These are phyloP conservation scores for Aspergillus sp. DNA, from an alignment of 2,329 filamentous ascomycete genomes.

Conservation along the genomic window DNA sequence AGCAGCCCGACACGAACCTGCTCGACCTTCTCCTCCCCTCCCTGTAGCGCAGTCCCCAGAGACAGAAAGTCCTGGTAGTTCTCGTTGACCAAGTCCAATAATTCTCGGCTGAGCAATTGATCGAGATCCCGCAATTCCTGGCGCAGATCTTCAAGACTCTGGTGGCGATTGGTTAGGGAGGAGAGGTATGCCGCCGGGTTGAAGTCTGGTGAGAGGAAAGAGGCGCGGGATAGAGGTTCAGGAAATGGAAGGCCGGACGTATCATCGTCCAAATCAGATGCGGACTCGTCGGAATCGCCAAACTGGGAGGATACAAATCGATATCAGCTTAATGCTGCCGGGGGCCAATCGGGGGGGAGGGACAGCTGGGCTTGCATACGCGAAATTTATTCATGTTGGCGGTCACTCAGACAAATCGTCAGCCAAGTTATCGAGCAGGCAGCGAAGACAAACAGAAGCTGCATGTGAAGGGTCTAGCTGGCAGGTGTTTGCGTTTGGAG, in stretches of 20 bases:
- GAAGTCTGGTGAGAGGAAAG: slow-evolving; percentile 78
- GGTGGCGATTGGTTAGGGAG: slow-evolving; percentile 80
- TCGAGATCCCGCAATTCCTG: slow-evolving; percentile 79
- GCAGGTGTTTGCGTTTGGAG: not conserved
- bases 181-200: slow-evolving; percentile 80
- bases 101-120: slow-evolving; percentile 76
- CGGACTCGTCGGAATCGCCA: slow-evolving; percentile 47
- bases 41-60: slow-evolving; percentile 75
- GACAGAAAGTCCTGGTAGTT: slow-evolving; percentile 92
- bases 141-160: slow-evolving; percentile 91
- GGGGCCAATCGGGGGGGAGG: not conserved
- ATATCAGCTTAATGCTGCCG: slow-evolving; percentile 5
- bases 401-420: not conserved
- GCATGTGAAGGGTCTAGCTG: slow-evolving; percentile 3
- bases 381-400: slow-evolving; percentile 34
- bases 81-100: slow-evolving; percentile 90
- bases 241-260: slow-evolving; percentile 78
- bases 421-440: not conserved
- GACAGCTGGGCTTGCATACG: slow-evolving; percentile 23
- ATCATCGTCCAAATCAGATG: slow-evolving; percentile 59
- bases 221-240: slow-evolving; percentile 73
- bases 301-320: slow-evolving; percentile 31
- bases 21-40: slow-evolving; percentile 88
- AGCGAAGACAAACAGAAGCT: not conserved
- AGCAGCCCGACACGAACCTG: slow-evolving; percentile 84